Percentiles rank a stretch among this genome's conserved stretches.
phyloP scores from a whole-genome alignment of 345 rosid genomes.

The Rhodomyrtus tomentosa region DNA sequence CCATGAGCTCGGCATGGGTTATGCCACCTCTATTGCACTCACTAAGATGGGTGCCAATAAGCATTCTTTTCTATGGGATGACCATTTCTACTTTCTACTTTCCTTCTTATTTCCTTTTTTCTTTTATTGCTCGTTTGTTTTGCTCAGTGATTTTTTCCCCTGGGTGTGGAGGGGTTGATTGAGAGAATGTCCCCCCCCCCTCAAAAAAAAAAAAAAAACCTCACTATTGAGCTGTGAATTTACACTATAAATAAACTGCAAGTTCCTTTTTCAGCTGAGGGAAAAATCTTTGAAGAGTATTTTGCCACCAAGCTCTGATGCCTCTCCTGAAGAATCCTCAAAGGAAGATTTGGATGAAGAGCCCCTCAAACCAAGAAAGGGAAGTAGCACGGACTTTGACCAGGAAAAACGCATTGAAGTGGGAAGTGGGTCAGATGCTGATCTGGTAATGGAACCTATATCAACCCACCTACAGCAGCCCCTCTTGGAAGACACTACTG shows the following conservation, averaged over 20 bases:
- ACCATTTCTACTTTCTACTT: neutral
- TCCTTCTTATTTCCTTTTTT: neutral
- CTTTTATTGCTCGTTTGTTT: conserved; percentile 4
- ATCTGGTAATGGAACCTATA: conserved; percentile 24
- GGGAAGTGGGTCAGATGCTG: conserved; percentile 12
- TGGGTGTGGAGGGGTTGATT: neutral
- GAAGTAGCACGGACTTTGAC: conserved; percentile 18
- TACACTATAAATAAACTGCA: neutral
- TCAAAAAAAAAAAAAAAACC: too few relatives aligned
- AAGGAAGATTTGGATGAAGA: conserved; percentile 53
- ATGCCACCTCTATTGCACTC: neutral
- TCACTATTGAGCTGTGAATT: neutral
- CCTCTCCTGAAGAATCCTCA: conserved; percentile 24
- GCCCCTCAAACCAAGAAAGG: conserved; percentile 18
- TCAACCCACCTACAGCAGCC: conserved; percentile 32
- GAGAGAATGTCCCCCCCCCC: neutral
- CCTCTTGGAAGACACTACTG: conserved; percentile 28
- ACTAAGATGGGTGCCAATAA: neutral
- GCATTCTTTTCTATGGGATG: neutral
- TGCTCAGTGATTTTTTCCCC: neutral
- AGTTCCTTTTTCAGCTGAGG: conserved; percentile 39
- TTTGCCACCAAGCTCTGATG: conserved; percentile 27
- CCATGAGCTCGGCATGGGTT: neutral
- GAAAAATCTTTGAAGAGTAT: conserved; percentile 33
- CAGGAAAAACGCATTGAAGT: conserved; percentile 17